Evolutionary conservation across 805 yeast genomes (phyloP), one percentile per base, ranked within the genome.

Genomic region (Candida loeiensis): DNA sequence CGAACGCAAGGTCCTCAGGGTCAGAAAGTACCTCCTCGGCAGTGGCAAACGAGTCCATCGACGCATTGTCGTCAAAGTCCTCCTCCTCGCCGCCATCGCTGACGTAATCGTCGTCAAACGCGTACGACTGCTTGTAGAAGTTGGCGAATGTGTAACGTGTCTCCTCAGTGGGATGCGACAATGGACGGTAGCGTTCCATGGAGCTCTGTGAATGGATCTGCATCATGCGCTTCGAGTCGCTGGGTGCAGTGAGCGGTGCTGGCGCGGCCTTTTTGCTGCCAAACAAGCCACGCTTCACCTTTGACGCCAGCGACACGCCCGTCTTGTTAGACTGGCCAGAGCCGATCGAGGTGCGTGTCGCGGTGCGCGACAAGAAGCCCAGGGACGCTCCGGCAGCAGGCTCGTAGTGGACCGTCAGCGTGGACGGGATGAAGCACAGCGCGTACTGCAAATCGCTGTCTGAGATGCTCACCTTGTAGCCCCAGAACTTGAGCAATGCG

Each of bases 401-500:
- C 28, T 43, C 43, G 30, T 42, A 36, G 40, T 40, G 42, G 4
- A 35, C 41, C 4, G 47, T 47, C 28, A 56, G 47, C 3, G 54
- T 45, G 6, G 71, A 63, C 14, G 64, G 54, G 15, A 66, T 60
- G 40, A 51, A 66, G 31, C 66, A 56, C 34, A 58, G 62, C 25
- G 51, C 50, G 41, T 47, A 58, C 18, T 46, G 43, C 22, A 67
- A 37, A 37, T 66, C 72, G 7, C 52, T 57, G 12, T 37, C 38
- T 5, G 56, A 46, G 26, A 69, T 50, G 29, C 50, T 50, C 14
- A 75, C 45, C 0, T 49, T 56, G 51, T 73, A 67, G 4, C 86
- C 88, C 71, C 81, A 71, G 43, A 67, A 75, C 48, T 76, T 77
- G 47, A 85, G 64, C 34, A 79, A 51, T 50, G 79, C 72, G 36